These are phyloP conservation scores for Suhomyces bolitotheri DNA, from an alignment of 1,139 yeast species.

Conservation along the genomic window DNA sequence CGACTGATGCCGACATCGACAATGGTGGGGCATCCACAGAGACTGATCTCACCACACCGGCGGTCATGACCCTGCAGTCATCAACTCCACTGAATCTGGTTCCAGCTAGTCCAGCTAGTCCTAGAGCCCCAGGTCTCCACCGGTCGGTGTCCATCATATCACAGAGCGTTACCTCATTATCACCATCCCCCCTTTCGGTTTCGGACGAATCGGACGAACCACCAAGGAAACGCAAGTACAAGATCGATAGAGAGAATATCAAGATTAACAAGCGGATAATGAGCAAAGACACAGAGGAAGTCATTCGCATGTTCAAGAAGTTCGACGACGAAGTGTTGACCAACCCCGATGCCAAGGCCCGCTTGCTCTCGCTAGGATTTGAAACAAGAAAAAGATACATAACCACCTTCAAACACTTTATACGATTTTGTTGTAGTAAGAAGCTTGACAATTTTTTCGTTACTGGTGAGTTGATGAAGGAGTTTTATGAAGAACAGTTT, in stretches of 20 bases:
- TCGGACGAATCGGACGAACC: conserved; percentile 11
- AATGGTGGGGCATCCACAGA: conserved; percentile 5
- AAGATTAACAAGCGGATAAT: conserved; percentile 21
- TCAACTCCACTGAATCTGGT: conserved; percentile 4
- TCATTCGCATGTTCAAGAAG: conserved; percentile 20
- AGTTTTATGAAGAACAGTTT: conserved; percentile 20
- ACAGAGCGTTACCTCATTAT: conserved; percentile 12
- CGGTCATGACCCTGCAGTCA: conserved; percentile 2
- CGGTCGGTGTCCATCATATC: conserved; percentile 13
- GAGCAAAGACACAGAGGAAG: conserved; percentile 21
- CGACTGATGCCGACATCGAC: conserved; percentile 6
- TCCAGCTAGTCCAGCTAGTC: conserved; percentile 3
- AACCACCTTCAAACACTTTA: conserved; percentile 21
- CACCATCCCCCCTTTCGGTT: conserved; percentile 7
- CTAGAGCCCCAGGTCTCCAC: conserved; percentile 5
- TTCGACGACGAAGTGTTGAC: conserved; percentile 22
- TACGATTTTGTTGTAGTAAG: conserved; percentile 19
- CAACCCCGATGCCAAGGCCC: conserved; percentile 18
- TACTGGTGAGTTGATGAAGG: conserved; percentile 21
- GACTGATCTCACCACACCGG: conserved; percentile 9
- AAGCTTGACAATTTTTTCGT: conserved; percentile 17
- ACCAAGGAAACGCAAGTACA: conserved; percentile 15
- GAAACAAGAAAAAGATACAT: conserved; percentile 21
- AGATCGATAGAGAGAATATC: conserved; percentile 18
- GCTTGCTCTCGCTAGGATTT: conserved; percentile 19